These are phyloP conservation scores for Amanita thiersii DNA, from an alignment of 768 basidiomycete species.

Conservation along the genomic window DNA sequence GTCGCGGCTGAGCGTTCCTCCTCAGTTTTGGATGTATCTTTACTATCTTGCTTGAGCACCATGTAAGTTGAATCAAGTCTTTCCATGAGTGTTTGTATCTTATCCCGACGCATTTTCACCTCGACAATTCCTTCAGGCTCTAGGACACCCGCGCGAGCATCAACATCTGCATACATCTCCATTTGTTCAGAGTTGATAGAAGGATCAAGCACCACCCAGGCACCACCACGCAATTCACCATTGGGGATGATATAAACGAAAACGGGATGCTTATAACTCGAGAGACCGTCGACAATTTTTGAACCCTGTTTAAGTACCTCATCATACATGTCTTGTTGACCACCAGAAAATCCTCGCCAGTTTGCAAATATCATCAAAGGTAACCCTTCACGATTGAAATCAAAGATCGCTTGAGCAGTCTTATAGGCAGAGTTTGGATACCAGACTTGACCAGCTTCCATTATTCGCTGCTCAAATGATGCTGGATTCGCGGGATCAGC, in stretches of 20 bases:
- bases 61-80: slow-evolving; percentile 84
- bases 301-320: slow-evolving; percentile 95
- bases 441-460: slow-evolving; percentile 99
- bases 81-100: slow-evolving; percentile 86
- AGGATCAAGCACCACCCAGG: slow-evolving; percentile 98
- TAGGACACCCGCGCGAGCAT: slow-evolving; percentile 90
- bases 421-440: slow-evolving; percentile 99
- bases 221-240: slow-evolving; percentile 96
- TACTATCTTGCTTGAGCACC: slow-evolving; percentile 70
- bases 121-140: slow-evolving; percentile 98
- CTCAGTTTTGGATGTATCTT: slow-evolving; percentile 60
- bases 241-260: slow-evolving; percentile 99
- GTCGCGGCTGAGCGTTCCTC: slow-evolving; percentile 70
- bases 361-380: slow-evolving; percentile 99
- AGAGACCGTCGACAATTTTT: slow-evolving; percentile 97
- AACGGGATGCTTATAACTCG: slow-evolving; percentile 93
- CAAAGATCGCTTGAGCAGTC: slow-evolving; percentile 98
- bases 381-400: slow-evolving; percentile 94
- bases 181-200: slow-evolving; percentile 95
- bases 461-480: slow-evolving; percentile 95
- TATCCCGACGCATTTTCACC: slow-evolving; percentile 96
- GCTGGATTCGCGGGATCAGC: slow-evolving; percentile 97
- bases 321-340: slow-evolving; percentile 99
- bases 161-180: slow-evolving; percentile 99
- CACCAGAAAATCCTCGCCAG: slow-evolving; percentile 99